phyloP scores from a whole-genome alignment of 305 asterid species.

The Solanum hybrid region DNA sequence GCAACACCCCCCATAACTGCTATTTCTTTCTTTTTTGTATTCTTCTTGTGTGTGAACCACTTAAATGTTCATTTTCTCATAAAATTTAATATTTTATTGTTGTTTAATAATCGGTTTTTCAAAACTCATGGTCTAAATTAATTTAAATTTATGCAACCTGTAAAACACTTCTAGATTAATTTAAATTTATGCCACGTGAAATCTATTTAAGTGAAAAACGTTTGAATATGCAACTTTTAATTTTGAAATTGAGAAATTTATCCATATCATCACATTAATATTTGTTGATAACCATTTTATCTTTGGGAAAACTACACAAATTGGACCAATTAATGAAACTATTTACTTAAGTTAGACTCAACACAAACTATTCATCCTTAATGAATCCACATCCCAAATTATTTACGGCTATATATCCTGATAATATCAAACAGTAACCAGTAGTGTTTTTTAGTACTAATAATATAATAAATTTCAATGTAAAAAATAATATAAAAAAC shows the following conservation, averaged over 20 bases:
- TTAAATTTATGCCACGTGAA: not conserved
- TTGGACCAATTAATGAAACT: not conserved
- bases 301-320: not conserved
- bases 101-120: not conserved
- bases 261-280: not conserved
- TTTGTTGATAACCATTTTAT: not conserved
- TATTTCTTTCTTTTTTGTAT: not conserved
- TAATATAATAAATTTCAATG: not conserved
- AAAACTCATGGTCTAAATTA: not conserved
- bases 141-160: not conserved
- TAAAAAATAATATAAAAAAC: too few relatives aligned
- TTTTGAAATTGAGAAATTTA: not conserved
- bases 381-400: not conserved
- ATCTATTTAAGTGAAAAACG: not conserved
- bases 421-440: too few relatives aligned
- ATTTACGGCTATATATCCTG: fast-evolving
- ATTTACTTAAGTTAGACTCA: not conserved
- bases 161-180: too few relatives aligned
- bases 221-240: too few relatives aligned
- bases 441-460: not conserved
- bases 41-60: not conserved
- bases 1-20: constrained; percentile 8
- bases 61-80: not conserved
- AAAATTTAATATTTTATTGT: not conserved
- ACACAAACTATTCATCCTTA: not conserved